Evolutionary conservation across 345 rosid species (phyloP).

Genomic region (Anacardium occidentale): DNA sequence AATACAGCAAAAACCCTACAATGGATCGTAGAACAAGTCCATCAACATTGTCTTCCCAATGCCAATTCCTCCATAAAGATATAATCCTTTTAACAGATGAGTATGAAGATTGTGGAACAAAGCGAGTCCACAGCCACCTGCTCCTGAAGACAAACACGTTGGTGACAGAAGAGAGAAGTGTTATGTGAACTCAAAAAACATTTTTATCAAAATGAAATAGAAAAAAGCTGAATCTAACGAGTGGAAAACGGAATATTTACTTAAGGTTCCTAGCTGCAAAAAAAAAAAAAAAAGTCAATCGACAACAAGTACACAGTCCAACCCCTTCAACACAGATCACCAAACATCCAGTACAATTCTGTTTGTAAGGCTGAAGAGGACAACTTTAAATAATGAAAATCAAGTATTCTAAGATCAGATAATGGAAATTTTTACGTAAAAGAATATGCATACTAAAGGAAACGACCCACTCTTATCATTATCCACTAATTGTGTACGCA

Average conservation of each 20-base stretch:
- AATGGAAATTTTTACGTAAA: background rate
- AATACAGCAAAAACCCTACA: conserved; percentile 51
- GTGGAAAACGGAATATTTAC: conserved; percentile 26
- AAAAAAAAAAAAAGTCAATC: no score
- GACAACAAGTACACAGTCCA: background rate
- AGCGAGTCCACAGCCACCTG: conserved; percentile 94
- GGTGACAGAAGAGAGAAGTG: conserved; percentile 3
- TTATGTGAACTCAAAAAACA: conserved; percentile 5
- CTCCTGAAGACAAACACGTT: conserved; percentile 50
- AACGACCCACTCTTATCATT: background rate
- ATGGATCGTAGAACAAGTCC: conserved; percentile 84
- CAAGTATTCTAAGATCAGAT: background rate
- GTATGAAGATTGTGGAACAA: conserved; percentile 68
- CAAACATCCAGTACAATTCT: background rate
- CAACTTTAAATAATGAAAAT: background rate
- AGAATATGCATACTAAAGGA: no score
- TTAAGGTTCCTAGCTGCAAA: conserved; percentile 70
- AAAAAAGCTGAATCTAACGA: no score
- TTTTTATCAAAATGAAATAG: background rate
- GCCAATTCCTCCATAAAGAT: conserved; percentile 96
- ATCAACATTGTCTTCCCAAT: conserved; percentile 99
- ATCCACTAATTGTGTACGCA: background rate
- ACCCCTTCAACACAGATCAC: background rate
- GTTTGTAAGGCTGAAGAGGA: background rate
- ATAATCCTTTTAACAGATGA: conserved; percentile 89